phyloP scores from a whole-genome alignment of 2,329 filamentous ascomycete species.

The Ceratocystis huliohia region DNA sequence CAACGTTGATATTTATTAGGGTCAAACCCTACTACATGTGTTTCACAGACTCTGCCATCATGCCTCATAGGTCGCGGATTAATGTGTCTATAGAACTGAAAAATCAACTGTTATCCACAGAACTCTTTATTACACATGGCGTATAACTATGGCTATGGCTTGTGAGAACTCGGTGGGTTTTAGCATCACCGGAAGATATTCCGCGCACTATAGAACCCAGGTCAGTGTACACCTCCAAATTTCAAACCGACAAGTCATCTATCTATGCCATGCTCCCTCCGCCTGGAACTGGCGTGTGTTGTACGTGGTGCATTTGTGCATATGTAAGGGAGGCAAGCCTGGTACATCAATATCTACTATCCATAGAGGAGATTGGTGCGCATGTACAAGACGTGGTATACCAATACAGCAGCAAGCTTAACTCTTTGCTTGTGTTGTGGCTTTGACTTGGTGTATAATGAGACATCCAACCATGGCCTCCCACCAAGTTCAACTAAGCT shows the following conservation, averaged over 20 bases:
- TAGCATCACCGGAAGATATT: background rate
- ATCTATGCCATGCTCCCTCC: background rate
- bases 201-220: background rate
- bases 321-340: background rate
- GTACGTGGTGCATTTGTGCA: background rate
- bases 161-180: background rate
- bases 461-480: background rate
- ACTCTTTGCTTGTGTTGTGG: background rate
- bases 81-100: too few species aligned
- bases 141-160: background rate
- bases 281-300: background rate
- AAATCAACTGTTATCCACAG: background rate
- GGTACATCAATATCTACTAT: background rate
- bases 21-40: too few species aligned
- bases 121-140: background rate
- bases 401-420: background rate
- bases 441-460: background rate
- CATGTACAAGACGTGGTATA: background rate
- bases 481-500: background rate
- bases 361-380: background rate
- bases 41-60: too few species aligned
- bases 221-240: background rate
- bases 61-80: too few species aligned
- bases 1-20: too few species aligned
- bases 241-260: background rate